These are phyloP conservation scores for Furcasterigmium furcatum DNA, from an alignment of 2,329 filamentous ascomycete species.

Conservation along the genomic window DNA sequence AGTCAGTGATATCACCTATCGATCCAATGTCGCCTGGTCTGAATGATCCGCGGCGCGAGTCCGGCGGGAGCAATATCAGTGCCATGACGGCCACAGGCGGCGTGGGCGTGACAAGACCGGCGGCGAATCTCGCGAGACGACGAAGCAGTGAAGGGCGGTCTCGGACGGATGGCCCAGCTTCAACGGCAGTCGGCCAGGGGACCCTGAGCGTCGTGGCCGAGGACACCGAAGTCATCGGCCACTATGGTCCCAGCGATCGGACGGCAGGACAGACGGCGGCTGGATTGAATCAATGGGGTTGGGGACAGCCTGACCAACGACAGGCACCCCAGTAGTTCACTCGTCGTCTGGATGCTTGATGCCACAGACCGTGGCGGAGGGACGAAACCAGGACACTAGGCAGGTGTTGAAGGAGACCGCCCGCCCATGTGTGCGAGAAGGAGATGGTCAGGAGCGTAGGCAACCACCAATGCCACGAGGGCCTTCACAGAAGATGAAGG, in stretches of 20 bases:
- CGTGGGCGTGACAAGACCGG: not conserved
- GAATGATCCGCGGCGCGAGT: not conserved
- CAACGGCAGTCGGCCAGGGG: constrained; percentile 7
- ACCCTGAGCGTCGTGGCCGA: constrained; percentile 33
- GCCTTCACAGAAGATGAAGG: too few species aligned
- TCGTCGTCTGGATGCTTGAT: too few species aligned
- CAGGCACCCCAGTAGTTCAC: too few species aligned
- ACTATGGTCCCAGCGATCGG: constrained; percentile 37
- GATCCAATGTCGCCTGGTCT: not conserved
- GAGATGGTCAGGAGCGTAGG: too few species aligned
- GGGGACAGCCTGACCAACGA: not conserved
- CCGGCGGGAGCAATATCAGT: constrained; percentile 1
- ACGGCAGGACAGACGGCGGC: constrained; percentile 38
- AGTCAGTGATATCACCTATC: constrained; percentile 10
- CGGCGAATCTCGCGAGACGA: not conserved
- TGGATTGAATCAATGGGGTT: constrained; percentile 9
- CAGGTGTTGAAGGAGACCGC: too few species aligned
- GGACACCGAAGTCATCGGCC: constrained; percentile 39
- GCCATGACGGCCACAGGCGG: not conserved
- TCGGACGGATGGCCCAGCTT: not conserved
- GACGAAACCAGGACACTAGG: too few species aligned
- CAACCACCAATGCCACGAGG: too few species aligned
- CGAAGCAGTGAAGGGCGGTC: constrained; percentile 2
- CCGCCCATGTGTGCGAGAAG: too few species aligned
- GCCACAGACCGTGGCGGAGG: too few species aligned